These are phyloP conservation scores for Lactifluus subvellereus DNA, from an alignment of 768 basidiomycete species.

Conservation along the genomic window DNA sequence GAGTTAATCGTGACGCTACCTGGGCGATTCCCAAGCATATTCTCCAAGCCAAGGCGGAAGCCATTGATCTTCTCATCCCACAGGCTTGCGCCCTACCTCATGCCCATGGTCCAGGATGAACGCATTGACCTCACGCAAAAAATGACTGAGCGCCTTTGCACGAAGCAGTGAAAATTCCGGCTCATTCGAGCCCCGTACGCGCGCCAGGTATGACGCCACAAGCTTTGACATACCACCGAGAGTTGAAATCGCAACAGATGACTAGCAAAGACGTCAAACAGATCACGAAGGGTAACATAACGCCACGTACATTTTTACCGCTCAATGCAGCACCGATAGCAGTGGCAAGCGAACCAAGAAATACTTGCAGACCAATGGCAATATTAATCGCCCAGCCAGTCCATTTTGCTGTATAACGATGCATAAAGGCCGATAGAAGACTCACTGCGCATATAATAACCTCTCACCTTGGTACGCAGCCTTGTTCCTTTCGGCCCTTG, in stretches of 20 bases:
- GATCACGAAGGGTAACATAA: not conserved
- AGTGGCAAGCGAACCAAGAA: conserved; percentile 30
- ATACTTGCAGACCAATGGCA: conserved; percentile 29
- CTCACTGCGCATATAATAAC: not conserved
- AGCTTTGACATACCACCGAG: conserved; percentile 60
- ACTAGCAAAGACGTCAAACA: conserved; percentile 24
- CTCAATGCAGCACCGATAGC: conserved; percentile 26
- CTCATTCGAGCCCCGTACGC: conserved; percentile 61
- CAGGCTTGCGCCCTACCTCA: conserved; percentile 35
- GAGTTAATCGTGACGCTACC: conserved; percentile 17
- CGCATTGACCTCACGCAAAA: conserved; percentile 54
- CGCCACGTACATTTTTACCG: conserved; percentile 21
- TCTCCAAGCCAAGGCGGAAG: conserved; percentile 42
- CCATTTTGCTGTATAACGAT: conserved; percentile 12
- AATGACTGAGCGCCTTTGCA: conserved; percentile 58
- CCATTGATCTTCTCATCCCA: conserved; percentile 29
- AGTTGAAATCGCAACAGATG: conserved; percentile 36
- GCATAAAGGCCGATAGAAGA: not conserved
- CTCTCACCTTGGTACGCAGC: conserved; percentile 5
- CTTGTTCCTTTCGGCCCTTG: not conserved
- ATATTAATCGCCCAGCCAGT: conserved; percentile 24
- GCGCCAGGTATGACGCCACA: conserved; percentile 67
- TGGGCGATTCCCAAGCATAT: conserved; percentile 38
- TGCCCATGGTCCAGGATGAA: conserved; percentile 52
- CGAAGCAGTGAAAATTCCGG: conserved; percentile 57